phyloP scores from a whole-genome alignment of 306 rosid genomes.

The Glycine tomentella region DNA sequence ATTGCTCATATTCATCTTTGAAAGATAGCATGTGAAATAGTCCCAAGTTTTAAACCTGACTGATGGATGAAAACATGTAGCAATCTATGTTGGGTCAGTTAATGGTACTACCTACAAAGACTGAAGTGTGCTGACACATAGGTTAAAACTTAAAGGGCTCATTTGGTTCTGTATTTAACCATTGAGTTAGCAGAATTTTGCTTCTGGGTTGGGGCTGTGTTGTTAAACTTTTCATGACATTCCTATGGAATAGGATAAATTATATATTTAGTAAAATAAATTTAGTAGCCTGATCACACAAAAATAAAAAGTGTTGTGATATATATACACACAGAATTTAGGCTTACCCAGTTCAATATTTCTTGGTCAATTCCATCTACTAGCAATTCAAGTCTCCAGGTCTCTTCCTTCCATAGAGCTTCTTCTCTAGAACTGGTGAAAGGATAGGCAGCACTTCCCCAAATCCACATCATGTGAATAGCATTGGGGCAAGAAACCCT shows the following conservation, averaged over 20 bases:
- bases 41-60: not conserved
- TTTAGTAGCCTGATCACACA: not conserved
- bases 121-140: too few relatives aligned
- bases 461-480: conserved; percentile 81
- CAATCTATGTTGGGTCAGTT: not conserved
- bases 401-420: conserved; percentile 70
- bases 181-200: not conserved
- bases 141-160: not conserved
- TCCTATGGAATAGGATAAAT: not conserved
- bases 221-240: conserved; percentile 12
- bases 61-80: not conserved
- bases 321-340: not conserved
- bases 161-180: not conserved
- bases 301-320: not conserved
- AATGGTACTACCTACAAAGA: not conserved
- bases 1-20: not conserved
- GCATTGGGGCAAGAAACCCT: conserved; percentile 71
- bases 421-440: conserved; percentile 67
- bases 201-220: conserved; percentile 12
- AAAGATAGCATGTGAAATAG: not conserved
- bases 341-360: conserved; percentile 67
- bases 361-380: conserved; percentile 63
- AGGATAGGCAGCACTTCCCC: conserved; percentile 75
- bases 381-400: conserved; percentile 63
- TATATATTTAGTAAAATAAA: not conserved